Conservation (phyloP, 768 basidiomycete species). For the Termitomyces sp. region DNA sequence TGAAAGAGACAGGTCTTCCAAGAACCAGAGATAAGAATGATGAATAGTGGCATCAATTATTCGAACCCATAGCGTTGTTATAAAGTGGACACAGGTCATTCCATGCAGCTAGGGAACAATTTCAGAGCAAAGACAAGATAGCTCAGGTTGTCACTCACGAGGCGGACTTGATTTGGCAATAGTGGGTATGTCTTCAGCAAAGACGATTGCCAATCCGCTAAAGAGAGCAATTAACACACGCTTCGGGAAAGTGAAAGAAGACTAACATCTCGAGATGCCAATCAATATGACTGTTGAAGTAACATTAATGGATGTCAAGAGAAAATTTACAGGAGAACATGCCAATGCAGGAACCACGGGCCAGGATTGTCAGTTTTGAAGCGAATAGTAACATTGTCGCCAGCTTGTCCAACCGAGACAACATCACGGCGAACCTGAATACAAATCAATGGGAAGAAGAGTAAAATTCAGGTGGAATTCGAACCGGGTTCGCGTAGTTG, state of each 20-base stretch:
- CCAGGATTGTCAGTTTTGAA: constrained; percentile 38
- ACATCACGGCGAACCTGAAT: constrained; percentile 19
- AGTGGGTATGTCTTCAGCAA: constrained; percentile 25
- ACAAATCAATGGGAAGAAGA: background rate
- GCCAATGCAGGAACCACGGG: constrained; percentile 22
- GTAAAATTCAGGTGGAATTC: too few relatives aligned
- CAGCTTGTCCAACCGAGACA: constrained; percentile 13
- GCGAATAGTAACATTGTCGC: constrained; percentile 31
- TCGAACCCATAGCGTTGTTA: background rate
- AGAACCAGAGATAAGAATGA: too few relatives aligned
- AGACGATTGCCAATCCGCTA: constrained; percentile 29
- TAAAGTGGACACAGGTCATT: background rate
- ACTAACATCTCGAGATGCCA: constrained; percentile 8
- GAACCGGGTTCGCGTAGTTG: constrained; percentile 43
- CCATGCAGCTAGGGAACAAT: background rate
- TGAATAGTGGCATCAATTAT: background rate
- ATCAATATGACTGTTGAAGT: background rate
- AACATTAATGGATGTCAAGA: background rate
- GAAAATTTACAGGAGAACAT: background rate
- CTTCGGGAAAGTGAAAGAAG: background rate
- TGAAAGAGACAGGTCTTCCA: too few relatives aligned
- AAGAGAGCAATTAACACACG: background rate
- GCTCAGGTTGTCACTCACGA: background rate
- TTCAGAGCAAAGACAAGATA: background rate
- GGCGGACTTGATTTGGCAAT: background rate